Conservation (phyloP, 495 filamentous ascomycete genomes). For the Penicillium salamii region DNA sequence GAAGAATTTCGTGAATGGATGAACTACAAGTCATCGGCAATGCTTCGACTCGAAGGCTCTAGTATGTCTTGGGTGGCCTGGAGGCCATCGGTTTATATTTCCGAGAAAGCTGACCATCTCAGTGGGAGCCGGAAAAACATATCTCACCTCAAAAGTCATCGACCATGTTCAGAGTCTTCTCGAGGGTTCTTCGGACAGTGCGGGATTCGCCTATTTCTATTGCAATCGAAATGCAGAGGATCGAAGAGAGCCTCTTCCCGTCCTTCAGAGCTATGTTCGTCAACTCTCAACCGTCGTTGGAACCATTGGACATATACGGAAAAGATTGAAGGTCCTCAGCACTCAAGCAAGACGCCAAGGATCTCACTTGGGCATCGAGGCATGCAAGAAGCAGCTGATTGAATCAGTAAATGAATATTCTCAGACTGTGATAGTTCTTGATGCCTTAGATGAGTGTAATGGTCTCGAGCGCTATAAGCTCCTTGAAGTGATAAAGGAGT, state of each 20-base stretch:
- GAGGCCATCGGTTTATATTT: slow-evolving; percentile 1
- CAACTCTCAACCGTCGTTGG: slow-evolving; percentile 30
- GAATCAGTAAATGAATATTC: slow-evolving; percentile 10
- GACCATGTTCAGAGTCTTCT: slow-evolving; percentile 19
- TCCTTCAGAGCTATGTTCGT: slow-evolving; percentile 36
- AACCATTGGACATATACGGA: slow-evolving; percentile 11
- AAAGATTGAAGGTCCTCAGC: slow-evolving; percentile 8
- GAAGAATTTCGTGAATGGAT: slow-evolving; percentile 14
- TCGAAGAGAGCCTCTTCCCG: slow-evolving; percentile 24
- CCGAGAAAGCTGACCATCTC: too few species aligned
- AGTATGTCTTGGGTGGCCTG: slow-evolving; percentile 15
- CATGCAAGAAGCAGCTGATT: slow-evolving; percentile 24
- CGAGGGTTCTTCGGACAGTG: slow-evolving; percentile 10
- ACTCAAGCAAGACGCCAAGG: slow-evolving; percentile 11
- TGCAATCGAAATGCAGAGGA: slow-evolving; percentile 31
- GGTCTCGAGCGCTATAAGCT: slow-evolving; percentile 22
- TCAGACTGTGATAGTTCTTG: slow-evolving; percentile 36
- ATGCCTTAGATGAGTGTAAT: slow-evolving; percentile 48
- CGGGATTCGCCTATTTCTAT: slow-evolving; percentile 43
- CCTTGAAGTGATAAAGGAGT: slow-evolving; percentile 25
- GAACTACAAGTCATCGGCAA: slow-evolving; percentile 4
- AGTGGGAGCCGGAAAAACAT: slow-evolving; percentile 29
- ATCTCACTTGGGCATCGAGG: slow-evolving; percentile 13
- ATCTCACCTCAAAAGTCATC: slow-evolving; percentile 33
- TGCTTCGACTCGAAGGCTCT: slow-evolving; percentile 25